Base-by-base conservation (phyloP, 192 early-diverging fungal species). In the Coemansia sp. region DNA sequence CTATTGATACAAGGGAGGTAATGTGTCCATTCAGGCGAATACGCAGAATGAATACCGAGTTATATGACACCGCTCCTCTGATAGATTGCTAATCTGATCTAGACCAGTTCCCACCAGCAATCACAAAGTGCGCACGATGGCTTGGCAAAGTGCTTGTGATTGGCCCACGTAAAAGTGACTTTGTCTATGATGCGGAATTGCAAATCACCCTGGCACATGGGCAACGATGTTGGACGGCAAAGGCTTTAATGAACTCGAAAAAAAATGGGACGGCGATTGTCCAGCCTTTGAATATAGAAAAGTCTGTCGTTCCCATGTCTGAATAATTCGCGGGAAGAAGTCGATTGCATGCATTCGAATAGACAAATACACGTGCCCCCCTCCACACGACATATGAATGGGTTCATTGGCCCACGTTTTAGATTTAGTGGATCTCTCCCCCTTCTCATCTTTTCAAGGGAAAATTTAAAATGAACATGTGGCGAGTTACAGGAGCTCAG, bases 201-300 rank as follows among this genome's bases (percentile, higher is more conserved):
- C 53, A 35, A 57, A 35, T 57, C 53, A 33, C 32, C 6, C 30
- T 11, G 11, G 16, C 53, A 57, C 53, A 57, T 57, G 53, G 28
- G 53, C 53, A 33, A 32, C 5, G 53, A 17, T n/a, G 9, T n/a
- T 53, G 50, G 50, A 9, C 13, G 50, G 50, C 8, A 53, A 11
- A 11, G 21, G 3, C 23, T 30, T 53, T 53, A 53, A 53, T 26
- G 10, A 53, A 53, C 50, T 13, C 26, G 50, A 7, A 14, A 53
- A 53, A n/a, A 14, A 53, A 53, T 14, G 50, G 10, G n/a, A 49
- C 47, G 10, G 10, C 14, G 53, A 57, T 57, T 57, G 53, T 57
- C 53, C 46, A 49, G 46, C 19, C 46, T 8, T 49, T 19, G 5
- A 49, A 49, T 49, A 19, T 49, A 49, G 33, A 49, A 49, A 4